phyloP scores from a whole-genome alignment of 148 eudicot genomes.

The Suaeda aralocaspica region DNA sequence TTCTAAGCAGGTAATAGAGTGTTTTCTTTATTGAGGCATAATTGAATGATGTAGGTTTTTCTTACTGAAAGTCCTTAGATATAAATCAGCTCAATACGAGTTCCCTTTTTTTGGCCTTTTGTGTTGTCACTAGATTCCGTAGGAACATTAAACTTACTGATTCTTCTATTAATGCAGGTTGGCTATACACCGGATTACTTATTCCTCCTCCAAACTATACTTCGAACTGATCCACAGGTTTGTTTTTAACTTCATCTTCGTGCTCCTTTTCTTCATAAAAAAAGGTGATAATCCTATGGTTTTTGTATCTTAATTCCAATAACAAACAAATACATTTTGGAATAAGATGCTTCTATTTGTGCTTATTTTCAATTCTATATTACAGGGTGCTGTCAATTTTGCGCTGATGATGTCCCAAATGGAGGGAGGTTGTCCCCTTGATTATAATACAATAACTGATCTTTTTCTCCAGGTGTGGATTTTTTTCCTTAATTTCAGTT shows the following conservation, averaged over 20 bases:
- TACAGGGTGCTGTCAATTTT: conserved; percentile 38
- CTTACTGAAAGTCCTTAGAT: not conserved
- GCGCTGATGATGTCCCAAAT: conserved; percentile 85
- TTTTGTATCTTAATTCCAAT: not conserved
- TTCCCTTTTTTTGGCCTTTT: not conserved
- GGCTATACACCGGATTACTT: conserved; percentile 38
- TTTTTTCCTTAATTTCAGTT: not conserved
- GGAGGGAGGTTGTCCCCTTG: conserved; percentile 93
- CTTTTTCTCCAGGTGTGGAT: conserved; percentile 76
- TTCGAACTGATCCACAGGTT: conserved; percentile 39
- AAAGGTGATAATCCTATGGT: not conserved
- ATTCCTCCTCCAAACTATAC: conserved; percentile 36
- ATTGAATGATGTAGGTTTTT: not conserved
- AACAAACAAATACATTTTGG: not conserved
- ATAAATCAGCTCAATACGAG: not conserved
- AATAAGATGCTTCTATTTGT: not conserved
- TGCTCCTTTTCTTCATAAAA: not conserved
- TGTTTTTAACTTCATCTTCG: not conserved
- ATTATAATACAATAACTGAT: conserved; percentile 85
- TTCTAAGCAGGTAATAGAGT: conserved; percentile 36
- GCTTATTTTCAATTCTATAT: not conserved
- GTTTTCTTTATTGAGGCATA: not conserved
- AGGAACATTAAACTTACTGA: not conserved
- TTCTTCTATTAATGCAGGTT: conserved; percentile 21
- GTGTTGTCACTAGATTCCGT: not conserved